Base-by-base conservation (phyloP, 257 asterid species). In the Solanum verrucosum region DNA sequence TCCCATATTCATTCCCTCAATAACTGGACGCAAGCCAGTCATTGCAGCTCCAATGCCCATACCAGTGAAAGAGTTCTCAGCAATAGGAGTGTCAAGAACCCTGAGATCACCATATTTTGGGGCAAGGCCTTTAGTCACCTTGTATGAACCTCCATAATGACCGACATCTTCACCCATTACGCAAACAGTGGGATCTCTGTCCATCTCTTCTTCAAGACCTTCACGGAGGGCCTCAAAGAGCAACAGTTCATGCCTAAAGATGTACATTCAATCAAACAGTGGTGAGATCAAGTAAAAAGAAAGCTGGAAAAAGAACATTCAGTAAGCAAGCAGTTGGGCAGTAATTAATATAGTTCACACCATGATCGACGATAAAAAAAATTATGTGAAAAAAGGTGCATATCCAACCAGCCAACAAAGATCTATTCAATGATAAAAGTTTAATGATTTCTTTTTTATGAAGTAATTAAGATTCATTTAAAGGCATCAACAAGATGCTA, bases 1-100 rank as follows among this genome's bases (percentile, higher is more conserved):
- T 82, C 98, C 98, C 98, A 96, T 96, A 94, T 96, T 96, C 98
- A 96, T 96, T 59, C 98, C 98, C 91, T 96, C 98, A 8, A 96
- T 91, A 46, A 96, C 84, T 15, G 98, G 97, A 34, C 98, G 92
- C 21, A 95, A 91, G 44, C 98, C 98, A 1, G 98, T 95, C 97
- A 96, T 95, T 86, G 96, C 98, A 40, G 98, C 98, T 67, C 98
- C 98, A 1, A 94, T 90, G 60, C 94, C 98, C 98, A 96, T 94
- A 78, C 98, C 96, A 12, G 98, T 96, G 95, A 95, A 96, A 73
- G 98, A 94, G 91, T 96, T 95, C 89, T 96, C 98, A 2, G 98
- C 95, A 72, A 95, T 96, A 87, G 98, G 98, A n/a, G 98, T 96
- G 91, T 95, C 98, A 1, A 96, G 98, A 86, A 95, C 98, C 83